Evolutionary conservation across 306 rosid genomes (phyloP), one percentile per base, ranked within the genome.

Genomic region (Medicago arabica): DNA sequence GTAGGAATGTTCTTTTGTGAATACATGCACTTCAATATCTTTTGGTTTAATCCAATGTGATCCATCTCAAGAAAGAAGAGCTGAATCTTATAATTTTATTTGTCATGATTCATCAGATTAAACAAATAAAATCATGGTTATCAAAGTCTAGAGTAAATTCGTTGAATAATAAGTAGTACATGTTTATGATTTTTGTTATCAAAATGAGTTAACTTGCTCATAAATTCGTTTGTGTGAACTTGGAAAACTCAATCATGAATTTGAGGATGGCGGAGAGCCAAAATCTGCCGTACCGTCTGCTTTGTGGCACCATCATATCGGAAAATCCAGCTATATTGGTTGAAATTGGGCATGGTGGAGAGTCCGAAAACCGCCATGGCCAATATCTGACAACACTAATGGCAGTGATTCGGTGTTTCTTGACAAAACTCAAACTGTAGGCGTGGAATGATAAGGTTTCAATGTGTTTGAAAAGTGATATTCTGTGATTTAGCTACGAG

Each of bases 11-110:
- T 49, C 18, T 59, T 71, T 58, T 34, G 12, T 46, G 40, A 28
- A 58, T 31, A 39, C 75, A 51, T 53, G 67, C 74, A 72, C 54
- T 8, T 2, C n/a, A n/a, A 25, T 59, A 44, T 73, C 28, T 25
- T 55, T 78, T 71, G 16, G 39, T 14, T 49, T 36, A 69, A 46
- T 12, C 13, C 16, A 38, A 25, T 49, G 59, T 43, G 15, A 41
- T 18, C 23, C 65, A 51, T 59, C 41, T 46, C 38, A 47, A 59
- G 17, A 61, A 28, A 16, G 9, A 3, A 8, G 14, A 43, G 4
- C 31, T 28, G 31, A 28, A 8, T 43, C 10, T 43, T 43, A 43
- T 8, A 43, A 28, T 69, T 69, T 47, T 36, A 38, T 54, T 16
- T 69, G 38, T 14, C 21, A 5, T 25, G 65, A 59, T 6, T 25